These are phyloP conservation scores for Tricholoma hemisulphureum DNA, from an alignment of 768 basidiomycete genomes.

Conservation along the genomic window DNA sequence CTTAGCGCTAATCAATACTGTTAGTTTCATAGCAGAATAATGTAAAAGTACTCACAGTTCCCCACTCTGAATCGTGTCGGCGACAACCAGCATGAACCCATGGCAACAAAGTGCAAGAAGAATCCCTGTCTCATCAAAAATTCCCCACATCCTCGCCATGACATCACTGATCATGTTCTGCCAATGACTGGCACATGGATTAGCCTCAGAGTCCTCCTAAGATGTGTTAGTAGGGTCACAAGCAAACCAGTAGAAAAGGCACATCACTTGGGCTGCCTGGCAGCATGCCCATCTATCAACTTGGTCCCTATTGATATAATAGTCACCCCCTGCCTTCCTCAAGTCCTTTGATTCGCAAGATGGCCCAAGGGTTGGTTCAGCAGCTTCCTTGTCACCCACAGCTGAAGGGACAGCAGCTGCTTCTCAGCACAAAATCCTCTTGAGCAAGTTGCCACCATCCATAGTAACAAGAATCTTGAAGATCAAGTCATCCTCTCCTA, in stretches of 20 bases:
- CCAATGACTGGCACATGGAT: slow-evolving; percentile 21
- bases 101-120: slow-evolving; percentile 29
- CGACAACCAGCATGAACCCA: slow-evolving; percentile 22
- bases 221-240: neutral
- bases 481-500: slow-evolving; percentile 19
- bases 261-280: neutral
- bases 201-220: slow-evolving; percentile 8
- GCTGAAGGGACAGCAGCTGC: neutral
- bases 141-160: slow-evolving; percentile 23
- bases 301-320: slow-evolving; percentile 16
- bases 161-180: slow-evolving; percentile 17
- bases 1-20: slow-evolving; percentile 14
- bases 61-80: slow-evolving; percentile 20
- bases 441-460: slow-evolving; percentile 30
- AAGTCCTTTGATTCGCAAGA: slow-evolving; percentile 12
- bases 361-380: neutral
- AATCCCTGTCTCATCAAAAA: slow-evolving; percentile 32
- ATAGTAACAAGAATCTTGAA: slow-evolving; percentile 20
- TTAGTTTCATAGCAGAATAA: neutral
- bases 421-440: slow-evolving; percentile 10
- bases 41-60: neutral
- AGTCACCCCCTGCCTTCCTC: slow-evolving; percentile 9
- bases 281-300: slow-evolving; percentile 22
- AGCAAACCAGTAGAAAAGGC: neutral
- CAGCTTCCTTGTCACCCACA: neutral